These are phyloP conservation scores for Cucurbita ficifolia DNA, from an alignment of 306 rosid species.

Conservation along the genomic window DNA sequence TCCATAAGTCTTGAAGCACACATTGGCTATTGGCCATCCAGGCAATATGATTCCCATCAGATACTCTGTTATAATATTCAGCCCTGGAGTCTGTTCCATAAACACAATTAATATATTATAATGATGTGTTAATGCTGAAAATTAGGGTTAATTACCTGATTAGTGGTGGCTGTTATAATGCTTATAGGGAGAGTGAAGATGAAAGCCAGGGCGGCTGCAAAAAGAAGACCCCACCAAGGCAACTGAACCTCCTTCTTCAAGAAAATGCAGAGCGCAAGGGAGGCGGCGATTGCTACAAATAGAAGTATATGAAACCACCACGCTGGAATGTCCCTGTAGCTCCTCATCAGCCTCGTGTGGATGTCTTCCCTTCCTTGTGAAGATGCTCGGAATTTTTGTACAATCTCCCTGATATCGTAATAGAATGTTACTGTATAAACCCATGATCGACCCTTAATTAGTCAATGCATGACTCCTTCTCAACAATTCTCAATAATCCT, in stretches of 20 bases:
- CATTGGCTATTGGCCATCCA: constrained; percentile 50
- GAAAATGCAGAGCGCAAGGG: constrained; percentile 34
- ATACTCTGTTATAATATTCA: constrained; percentile 48
- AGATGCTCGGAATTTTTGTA: constrained; percentile 36
- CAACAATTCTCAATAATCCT: too few species aligned
- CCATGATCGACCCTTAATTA: too few species aligned
- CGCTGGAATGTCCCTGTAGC: constrained; percentile 54
- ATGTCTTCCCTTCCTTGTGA: constrained; percentile 42
- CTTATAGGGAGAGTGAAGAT: constrained; percentile 28
- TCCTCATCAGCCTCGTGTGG: constrained; percentile 59
- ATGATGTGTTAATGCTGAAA: too few species aligned
- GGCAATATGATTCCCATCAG: constrained; percentile 48
- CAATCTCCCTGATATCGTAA: constrained; percentile 40
- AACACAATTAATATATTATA: too few species aligned
- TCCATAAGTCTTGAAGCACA: constrained; percentile 60
- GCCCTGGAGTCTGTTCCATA: constrained; percentile 37
- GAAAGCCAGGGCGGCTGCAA: constrained; percentile 21
- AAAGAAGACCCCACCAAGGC: constrained; percentile 28
- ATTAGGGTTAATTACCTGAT: constrained; percentile 10
- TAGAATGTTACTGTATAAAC: too few species aligned
- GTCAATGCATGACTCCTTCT: too few species aligned
- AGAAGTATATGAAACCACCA: constrained; percentile 70
- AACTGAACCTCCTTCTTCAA: constrained; percentile 18
- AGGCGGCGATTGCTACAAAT: constrained; percentile 21
- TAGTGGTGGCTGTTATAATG: constrained; percentile 29